Evolutionary conservation across 441 rosid genomes (phyloP).

Genomic region (Arabidopsis hybrid): DNA sequence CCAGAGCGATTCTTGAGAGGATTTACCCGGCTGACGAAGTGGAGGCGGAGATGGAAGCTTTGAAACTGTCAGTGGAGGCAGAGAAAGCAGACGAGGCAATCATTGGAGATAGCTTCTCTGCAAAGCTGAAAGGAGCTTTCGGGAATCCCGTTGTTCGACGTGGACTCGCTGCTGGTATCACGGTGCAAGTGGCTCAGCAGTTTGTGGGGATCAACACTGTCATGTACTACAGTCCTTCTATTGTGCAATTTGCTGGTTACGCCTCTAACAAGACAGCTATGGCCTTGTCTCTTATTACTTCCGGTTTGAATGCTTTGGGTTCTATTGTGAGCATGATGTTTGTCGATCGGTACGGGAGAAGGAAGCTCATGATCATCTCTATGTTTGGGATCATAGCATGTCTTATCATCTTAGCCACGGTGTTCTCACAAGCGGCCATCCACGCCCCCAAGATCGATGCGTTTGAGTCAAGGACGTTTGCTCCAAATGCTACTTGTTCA

Average conservation of each 20-base stretch:
- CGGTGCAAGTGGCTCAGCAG: slow-evolving; percentile 86
- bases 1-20: slow-evolving; percentile 60
- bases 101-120: slow-evolving; percentile 52
- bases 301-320: slow-evolving; percentile 79
- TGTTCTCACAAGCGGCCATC: slow-evolving; percentile 61
- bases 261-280: slow-evolving; percentile 81
- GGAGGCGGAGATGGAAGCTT: slow-evolving; percentile 61
- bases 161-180: slow-evolving; percentile 83
- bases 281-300: slow-evolving; percentile 76
- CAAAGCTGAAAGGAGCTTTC: slow-evolving; percentile 64
- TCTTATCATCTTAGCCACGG: slow-evolving; percentile 55
- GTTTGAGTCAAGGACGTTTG: slow-evolving; percentile 53
- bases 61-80: slow-evolving; percentile 59
- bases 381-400: slow-evolving; percentile 68
- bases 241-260: slow-evolving; percentile 83
- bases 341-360: slow-evolving; percentile 83
- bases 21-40: slow-evolving; percentile 75
- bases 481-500: slow-evolving; percentile 71
- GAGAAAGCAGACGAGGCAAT: slow-evolving; percentile 64
- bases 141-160: slow-evolving; percentile 59
- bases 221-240: slow-evolving; percentile 87
- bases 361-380: slow-evolving; percentile 73
- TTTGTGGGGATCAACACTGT: slow-evolving; percentile 92
- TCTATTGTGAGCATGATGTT: slow-evolving; percentile 73
- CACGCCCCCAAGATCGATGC: slow-evolving; percentile 62